Base-by-base conservation (phyloP, 148 eudicot genomes). In the Chenopodium quinoa region DNA sequence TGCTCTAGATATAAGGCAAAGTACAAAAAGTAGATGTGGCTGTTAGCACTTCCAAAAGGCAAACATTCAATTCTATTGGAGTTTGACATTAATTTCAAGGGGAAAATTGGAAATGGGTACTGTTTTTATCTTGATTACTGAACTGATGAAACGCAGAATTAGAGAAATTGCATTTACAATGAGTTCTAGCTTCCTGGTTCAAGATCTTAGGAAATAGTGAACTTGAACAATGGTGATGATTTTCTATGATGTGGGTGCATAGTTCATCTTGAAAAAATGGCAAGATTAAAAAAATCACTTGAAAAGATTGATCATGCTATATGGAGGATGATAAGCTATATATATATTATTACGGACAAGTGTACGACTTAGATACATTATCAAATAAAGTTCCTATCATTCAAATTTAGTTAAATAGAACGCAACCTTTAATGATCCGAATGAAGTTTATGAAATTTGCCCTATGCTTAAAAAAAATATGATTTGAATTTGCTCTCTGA, bases 1-100 rank as follows among this genome's bases (percentile, higher is more conserved):
- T 73, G 81, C 17, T 76, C 47, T 65, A 54, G 78, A 37, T 77
- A 37, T 74, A 44, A 85, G 79, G 84, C 64, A 56, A 31, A 78
- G 82, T 81, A 85, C 87, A 81, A 37, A 54, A 58, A 52, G 76
- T 81, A 75, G 78, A 81, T 78, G 79, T 85, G 82, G 68, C 78
- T 66, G 29, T 78, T 37, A 77, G 87, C 79, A 56, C 78, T 73
- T 47, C 56, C 52, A 81, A 78, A 81, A 60, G 79, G 40, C 76
- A 67, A 85, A 73, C 74, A 83, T 73, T 78, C 78, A 72, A 75
- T 81, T 65, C 65, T 76, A 16, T 44, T 68, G 23, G 79, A 65
- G 60, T 27, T 70, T 46, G 12, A 12, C 20, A n/a, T 78, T 73
- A 72, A 77, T 70, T 77, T 58, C 31, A 40, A 40, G 60, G 70